phyloP scores from a whole-genome alignment of 163 green algal genomes.

The Prototheca cutis region DNA sequence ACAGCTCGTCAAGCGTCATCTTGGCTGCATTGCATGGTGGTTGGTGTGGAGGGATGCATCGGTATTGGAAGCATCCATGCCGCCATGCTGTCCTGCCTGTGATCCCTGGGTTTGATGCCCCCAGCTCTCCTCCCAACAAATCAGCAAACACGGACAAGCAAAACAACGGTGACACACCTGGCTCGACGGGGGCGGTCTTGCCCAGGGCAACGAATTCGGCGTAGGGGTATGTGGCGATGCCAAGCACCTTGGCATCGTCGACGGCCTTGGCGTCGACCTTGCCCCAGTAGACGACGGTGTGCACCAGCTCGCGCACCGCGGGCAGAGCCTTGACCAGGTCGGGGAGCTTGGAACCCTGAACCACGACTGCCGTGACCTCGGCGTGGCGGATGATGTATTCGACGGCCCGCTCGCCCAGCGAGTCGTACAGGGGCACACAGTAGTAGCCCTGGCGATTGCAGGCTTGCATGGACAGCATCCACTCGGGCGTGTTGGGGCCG shows the following conservation, averaged over 20 bases:
- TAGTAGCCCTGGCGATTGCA: conserved; percentile 64
- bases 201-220: conserved; percentile 3
- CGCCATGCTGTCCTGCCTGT: too few species aligned
- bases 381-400: conserved; percentile 80
- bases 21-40: too few species aligned
- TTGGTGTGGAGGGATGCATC: too few species aligned
- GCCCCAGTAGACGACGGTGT: conserved; percentile 73
- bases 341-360: conserved; percentile 41
- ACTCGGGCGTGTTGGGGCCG: conserved; percentile 76
- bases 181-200: neutral
- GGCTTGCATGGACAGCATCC: conserved; percentile 86
- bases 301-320: conserved; percentile 33
- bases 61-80: too few species aligned
- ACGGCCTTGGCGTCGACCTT: conserved; percentile 5
- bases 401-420: conserved; percentile 76
- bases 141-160: too few species aligned
- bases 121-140: too few species aligned
- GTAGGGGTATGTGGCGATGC: conserved; percentile 2
- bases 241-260: neutral
- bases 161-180: too few species aligned
- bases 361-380: conserved; percentile 45
- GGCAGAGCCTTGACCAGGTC: conserved; percentile 23
- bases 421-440: conserved; percentile 88
- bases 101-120: too few species aligned
- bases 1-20: conserved; percentile 51